These are phyloP conservation scores for Marasmius sp. DNA, from an alignment of 1,284 basidiomycete species.

Conservation along the genomic window DNA sequence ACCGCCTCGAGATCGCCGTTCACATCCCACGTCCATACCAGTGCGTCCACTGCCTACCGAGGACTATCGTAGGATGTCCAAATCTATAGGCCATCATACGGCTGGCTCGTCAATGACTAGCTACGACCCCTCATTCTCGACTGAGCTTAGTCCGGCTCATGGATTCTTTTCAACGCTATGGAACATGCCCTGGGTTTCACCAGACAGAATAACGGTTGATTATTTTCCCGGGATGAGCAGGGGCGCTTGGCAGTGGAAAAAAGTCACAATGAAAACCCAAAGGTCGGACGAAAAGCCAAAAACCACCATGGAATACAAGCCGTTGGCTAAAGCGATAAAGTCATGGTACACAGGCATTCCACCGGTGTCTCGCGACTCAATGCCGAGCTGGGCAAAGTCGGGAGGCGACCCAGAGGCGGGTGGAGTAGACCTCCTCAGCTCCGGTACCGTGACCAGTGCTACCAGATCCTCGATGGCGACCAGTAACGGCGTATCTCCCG, in stretches of 20 bases:
- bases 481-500: not conserved
- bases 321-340: constrained; percentile 8
- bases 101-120: not conserved
- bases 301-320: constrained; percentile 8
- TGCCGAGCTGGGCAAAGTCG: not conserved
- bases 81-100: constrained; percentile 4
- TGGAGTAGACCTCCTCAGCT: constrained; percentile 10
- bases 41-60: constrained; percentile 11
- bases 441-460: constrained; percentile 2
- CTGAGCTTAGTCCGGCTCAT: constrained; percentile 7
- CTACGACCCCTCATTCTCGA: constrained; percentile 12
- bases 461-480: constrained; percentile 7
- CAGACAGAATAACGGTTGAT: constrained; percentile 11
- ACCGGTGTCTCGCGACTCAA: not conserved
- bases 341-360: constrained; percentile 13
- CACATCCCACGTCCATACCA: constrained; percentile 6
- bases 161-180: constrained; percentile 6
- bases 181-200: constrained; percentile 11
- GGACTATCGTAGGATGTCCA: constrained; percentile 15
- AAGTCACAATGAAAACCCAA: not conserved
- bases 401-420: not conserved
- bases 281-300: not conserved
- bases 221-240: constrained; percentile 10
- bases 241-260: constrained; percentile 4
- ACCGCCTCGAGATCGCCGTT: not conserved